phyloP scores from a whole-genome alignment of 805 yeast genomes.

The Saturnispora silvae region DNA sequence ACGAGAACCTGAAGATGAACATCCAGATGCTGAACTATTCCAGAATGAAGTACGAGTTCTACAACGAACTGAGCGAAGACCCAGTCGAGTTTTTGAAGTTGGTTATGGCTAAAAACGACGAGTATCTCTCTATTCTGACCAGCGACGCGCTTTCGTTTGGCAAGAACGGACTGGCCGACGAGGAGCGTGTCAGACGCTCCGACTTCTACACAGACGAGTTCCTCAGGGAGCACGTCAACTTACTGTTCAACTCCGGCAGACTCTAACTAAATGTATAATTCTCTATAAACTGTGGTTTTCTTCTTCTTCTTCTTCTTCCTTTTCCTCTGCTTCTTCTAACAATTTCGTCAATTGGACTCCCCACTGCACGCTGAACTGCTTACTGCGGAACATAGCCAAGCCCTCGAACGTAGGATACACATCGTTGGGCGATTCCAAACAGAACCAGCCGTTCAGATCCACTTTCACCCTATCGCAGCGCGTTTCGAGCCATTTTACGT shows the following conservation, averaged over 20 bases:
- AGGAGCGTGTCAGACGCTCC: slow-evolving; percentile 78
- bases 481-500: slow-evolving; percentile 3
- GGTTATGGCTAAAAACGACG: slow-evolving; percentile 72
- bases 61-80: slow-evolving; percentile 57
- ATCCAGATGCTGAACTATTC: slow-evolving; percentile 44
- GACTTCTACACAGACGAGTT: slow-evolving; percentile 73
- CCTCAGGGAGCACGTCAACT: slow-evolving; percentile 67
- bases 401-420: slow-evolving; percentile 25
- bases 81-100: slow-evolving; percentile 67
- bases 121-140: slow-evolving; percentile 73
- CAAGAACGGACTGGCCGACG: slow-evolving; percentile 39
- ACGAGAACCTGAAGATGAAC: slow-evolving; percentile 33
- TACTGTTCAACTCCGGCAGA: slow-evolving; percentile 52
- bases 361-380: slow-evolving; percentile 15
- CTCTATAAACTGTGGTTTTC: neutral
- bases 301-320: too few relatives aligned
- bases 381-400: slow-evolving; percentile 14
- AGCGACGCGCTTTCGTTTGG: slow-evolving; percentile 48
- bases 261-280: slow-evolving; percentile 18
- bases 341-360: slow-evolving; percentile 8
- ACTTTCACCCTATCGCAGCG: slow-evolving; percentile 10
- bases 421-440: neutral
- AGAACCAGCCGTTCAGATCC: slow-evolving; percentile 22
- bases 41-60: slow-evolving; percentile 66
- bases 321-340: slow-evolving; percentile 5